A percentile compares a stretch with the other conserved stretches of the same genome.
Conservation (phyloP, 306 rosid genomes). For the Datisca glomerata region DNA sequence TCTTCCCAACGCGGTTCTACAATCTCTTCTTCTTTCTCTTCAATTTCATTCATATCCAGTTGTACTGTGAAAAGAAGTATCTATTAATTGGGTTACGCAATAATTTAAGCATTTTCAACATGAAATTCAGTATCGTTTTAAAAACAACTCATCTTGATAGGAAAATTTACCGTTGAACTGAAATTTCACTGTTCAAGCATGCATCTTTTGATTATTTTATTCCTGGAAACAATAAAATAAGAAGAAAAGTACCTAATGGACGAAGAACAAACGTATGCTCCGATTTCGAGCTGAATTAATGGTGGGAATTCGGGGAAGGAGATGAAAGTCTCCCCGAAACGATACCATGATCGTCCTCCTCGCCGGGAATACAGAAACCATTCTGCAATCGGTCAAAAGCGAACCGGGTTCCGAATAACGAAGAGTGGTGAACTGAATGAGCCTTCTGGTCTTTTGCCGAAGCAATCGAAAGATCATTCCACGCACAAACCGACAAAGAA, state of each 20-base stretch:
- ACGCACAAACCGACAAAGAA: constrained; percentile 21
- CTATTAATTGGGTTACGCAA: too few species aligned
- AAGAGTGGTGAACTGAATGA: constrained; percentile 25
- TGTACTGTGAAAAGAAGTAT: too few species aligned
- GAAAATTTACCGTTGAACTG: too few species aligned
- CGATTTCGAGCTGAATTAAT: constrained; percentile 20
- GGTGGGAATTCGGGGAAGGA: constrained; percentile 49
- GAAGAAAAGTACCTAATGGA: neutral
- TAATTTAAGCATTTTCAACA: too few species aligned
- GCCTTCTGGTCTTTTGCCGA: constrained; percentile 23
- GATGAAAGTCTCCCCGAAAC: constrained; percentile 37
- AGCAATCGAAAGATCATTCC: constrained; percentile 32
- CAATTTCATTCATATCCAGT: too few species aligned
- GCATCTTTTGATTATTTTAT: too few species aligned
- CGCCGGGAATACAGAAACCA: constrained; percentile 41
- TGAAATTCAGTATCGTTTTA: too few species aligned
- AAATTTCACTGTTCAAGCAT: too few species aligned
- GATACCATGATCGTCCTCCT: constrained; percentile 30
- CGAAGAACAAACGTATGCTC: neutral
- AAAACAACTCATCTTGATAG: too few species aligned
- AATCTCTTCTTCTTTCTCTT: too few species aligned
- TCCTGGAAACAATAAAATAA: too few species aligned
- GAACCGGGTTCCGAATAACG: constrained; percentile 43
- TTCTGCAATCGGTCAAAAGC: constrained; percentile 25
- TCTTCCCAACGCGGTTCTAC: too few species aligned